Evolutionary conservation across 768 basidiomycete species (phyloP).

Genomic region (Cystofilobasidium ferigula): DNA sequence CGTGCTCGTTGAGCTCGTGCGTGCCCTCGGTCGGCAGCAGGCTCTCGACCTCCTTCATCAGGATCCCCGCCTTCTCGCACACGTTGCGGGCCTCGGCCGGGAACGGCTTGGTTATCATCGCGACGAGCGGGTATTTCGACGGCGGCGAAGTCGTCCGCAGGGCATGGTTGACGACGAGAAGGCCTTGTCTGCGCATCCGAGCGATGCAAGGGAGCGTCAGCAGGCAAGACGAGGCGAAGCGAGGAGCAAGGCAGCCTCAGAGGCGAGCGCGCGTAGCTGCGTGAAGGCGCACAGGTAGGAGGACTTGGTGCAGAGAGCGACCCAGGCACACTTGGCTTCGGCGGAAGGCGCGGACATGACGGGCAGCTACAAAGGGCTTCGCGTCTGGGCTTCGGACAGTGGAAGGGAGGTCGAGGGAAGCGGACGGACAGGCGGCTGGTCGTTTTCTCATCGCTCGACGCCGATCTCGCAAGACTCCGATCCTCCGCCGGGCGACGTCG

Average conservation of each 20-base stretch:
- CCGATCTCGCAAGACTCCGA: no score
- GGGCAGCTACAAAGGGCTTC: neutral
- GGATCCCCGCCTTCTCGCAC: constrained; percentile 19
- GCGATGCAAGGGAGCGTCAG: no score
- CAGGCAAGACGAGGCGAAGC: neutral
- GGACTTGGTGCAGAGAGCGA: constrained; percentile 24
- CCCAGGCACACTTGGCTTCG: constrained; percentile 16
- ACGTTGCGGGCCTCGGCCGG: constrained; percentile 16
- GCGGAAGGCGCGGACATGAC: constrained; percentile 1
- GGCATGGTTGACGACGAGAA: constrained; percentile 23
- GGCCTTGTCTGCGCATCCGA: constrained; percentile 26
- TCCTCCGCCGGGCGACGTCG: no score
- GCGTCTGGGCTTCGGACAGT: no score
- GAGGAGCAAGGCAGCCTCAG: no score
- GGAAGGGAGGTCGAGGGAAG: no score
- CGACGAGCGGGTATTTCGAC: constrained; percentile 22
- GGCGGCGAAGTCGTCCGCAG: constrained; percentile 19
- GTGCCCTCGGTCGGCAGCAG: constrained; percentile 22
- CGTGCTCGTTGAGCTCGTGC: constrained; percentile 19
- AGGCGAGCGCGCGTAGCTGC: no score
- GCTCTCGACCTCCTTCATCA: constrained; percentile 25
- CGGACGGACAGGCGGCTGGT: no score
- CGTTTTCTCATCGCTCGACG: no score
- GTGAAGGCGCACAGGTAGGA: constrained; percentile 21
- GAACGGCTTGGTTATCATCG: constrained; percentile 25